Base-by-base conservation (phyloP, 2,329 filamentous ascomycete genomes). In the Verticillium alfalfae region DNA sequence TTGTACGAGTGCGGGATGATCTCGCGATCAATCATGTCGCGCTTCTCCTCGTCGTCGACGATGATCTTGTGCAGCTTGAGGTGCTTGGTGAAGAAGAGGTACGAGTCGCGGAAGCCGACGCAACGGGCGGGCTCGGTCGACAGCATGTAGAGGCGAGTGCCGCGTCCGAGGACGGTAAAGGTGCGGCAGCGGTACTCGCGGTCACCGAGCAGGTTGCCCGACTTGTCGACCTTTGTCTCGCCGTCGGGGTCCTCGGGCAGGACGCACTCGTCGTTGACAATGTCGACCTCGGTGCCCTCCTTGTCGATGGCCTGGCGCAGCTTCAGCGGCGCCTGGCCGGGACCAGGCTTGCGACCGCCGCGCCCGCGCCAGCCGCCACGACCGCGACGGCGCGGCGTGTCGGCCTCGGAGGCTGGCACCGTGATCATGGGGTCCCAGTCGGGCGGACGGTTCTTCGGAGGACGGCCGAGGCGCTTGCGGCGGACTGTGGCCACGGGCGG, bases 1-100 rank as follows among this genome's bases (percentile, higher is more conserved):
- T 98, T 99, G 86, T 99, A 99, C 34, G 93, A 97, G 79, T 97
- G 95, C 1, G 95, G 95, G 66, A 99, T 97, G 71, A 99, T 90
- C 6, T 96, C 91, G 64, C 95, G 88, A 68, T 96, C 92, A 71
- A 99, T 99, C 79, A 99, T 85, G 75, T 98, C 93, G 64, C 90
- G 88, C 80, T 99, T 99, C 76, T 96, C 94, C n/a, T 95, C 90
- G 67, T 99, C 95, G 69, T 93, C 93, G 61, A 98, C 92, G 70
- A 99, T 97, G 70, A 99, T 97, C 80, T 99, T 99, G 84, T 93
- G 95, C 15, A 99, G 88, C 70, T 93, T 89, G 73, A 91, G 91
- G 77, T 99, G 95, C 78, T 98, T 99, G 66, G 95, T 96, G 81
- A 99, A 99, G 83, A 99, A 97, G 34, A 99, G 86, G 72, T 99